Percentiles rank a stretch among this genome's conserved stretches.
phyloP scores from a whole-genome alignment of 23 red algal genomes.

The Agarophyton chilense region DNA sequence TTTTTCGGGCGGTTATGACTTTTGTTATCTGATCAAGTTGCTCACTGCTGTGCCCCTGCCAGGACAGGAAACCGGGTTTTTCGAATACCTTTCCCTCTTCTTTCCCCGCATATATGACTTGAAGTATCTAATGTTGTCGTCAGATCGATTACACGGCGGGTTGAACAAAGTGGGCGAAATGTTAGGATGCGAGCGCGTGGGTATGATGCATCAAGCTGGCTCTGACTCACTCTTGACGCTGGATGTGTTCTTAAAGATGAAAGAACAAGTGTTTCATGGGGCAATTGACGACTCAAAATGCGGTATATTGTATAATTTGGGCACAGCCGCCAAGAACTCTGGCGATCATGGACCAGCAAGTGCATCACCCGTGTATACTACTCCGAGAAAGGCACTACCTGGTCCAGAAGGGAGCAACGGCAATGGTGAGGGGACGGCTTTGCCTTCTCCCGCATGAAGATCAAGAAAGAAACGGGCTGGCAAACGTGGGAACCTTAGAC shows the following conservation, averaged over 20 bases:
- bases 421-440: background rate
- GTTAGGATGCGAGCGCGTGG: constrained; percentile 73
- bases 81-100: constrained; percentile 83
- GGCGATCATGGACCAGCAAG: background rate
- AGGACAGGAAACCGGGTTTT: constrained; percentile 75
- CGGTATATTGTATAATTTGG: constrained; percentile 65
- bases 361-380: background rate
- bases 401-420: constrained; percentile 12
- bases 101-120: constrained; percentile 96
- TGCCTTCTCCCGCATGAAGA: background rate
- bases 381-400: constrained; percentile 12
- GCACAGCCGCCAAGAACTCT: background rate
- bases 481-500: background rate
- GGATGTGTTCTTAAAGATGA: constrained; percentile 84
- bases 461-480: background rate
- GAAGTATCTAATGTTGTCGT: constrained; percentile 83
- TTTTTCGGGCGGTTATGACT: constrained; percentile 94
- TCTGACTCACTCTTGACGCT: constrained; percentile 86
- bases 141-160: constrained; percentile 83
- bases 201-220: constrained; percentile 91
- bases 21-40: constrained; percentile 92
- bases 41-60: constrained; percentile 78
- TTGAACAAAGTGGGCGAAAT: constrained; percentile 89
- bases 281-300: constrained; percentile 28
- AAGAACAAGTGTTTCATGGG: constrained; percentile 60